Evolutionary conservation across 2,329 filamentous ascomycete genomes (phyloP).

Genomic region (Colletotrichum orbiculare): DNA sequence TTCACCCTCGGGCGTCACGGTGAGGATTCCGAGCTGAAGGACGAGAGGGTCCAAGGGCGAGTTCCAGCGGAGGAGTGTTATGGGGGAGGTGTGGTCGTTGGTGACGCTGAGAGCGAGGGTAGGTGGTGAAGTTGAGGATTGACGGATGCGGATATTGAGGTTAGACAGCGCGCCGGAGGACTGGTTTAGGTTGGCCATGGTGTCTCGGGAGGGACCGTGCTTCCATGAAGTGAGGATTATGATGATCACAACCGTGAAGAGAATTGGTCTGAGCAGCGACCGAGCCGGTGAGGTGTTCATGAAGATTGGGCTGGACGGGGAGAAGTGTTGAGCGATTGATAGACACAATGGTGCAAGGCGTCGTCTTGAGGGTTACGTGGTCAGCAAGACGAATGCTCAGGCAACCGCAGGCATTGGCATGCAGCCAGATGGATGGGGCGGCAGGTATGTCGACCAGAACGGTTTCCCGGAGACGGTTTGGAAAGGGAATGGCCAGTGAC

Average conservation of each 20-base stretch:
- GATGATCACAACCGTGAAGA: conserved; percentile 21
- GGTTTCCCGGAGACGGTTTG: conserved; percentile 14
- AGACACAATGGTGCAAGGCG: neutral
- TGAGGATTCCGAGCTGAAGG: conserved; percentile 53
- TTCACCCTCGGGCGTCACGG: conserved; percentile 50
- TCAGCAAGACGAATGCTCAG: neutral
- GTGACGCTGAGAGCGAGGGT: conserved; percentile 51
- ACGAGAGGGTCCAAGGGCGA: conserved; percentile 58
- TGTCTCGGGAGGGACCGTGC: conserved; percentile 21
- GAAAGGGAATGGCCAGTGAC: conserved; percentile 19
- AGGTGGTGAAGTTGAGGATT: conserved; percentile 48
- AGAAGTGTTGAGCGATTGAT: neutral
- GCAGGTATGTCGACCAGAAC: conserved; percentile 8
- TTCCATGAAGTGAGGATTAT: conserved; percentile 17
- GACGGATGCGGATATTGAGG: conserved; percentile 48
- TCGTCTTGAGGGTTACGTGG: neutral
- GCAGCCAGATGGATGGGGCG: neutral
- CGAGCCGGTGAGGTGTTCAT: conserved; percentile 17
- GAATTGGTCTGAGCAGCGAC: conserved; percentile 3
- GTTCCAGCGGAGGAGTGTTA: conserved; percentile 56
- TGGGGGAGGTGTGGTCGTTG: conserved; percentile 50
- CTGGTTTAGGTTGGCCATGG: conserved; percentile 21
- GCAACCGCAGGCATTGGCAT: neutral
- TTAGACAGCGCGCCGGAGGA: conserved; percentile 28
- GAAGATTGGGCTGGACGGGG: neutral